These are phyloP conservation scores for Camellia japonica DNA, from an alignment of 148 eudicot species.

Conservation along the genomic window DNA sequence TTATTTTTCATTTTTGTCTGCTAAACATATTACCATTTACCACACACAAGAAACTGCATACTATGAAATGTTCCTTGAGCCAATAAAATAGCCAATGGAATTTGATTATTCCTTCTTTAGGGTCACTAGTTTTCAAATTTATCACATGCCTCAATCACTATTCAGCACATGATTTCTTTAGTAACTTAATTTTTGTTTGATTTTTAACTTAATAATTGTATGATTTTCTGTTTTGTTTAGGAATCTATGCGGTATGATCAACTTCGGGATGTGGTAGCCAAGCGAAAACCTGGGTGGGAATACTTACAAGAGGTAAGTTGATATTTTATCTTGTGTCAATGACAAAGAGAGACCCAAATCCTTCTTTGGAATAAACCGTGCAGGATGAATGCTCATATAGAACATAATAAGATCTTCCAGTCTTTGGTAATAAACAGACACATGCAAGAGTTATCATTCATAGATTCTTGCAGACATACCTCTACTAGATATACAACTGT, in stretches of 20 bases:
- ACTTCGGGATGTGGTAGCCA: conserved; percentile 71
- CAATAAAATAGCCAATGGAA: neutral
- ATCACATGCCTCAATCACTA: neutral
- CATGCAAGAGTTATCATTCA: neutral
- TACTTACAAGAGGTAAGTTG: conserved; percentile 70
- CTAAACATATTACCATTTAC: neutral
- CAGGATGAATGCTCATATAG: too few species aligned
- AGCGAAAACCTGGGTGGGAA: conserved; percentile 90
- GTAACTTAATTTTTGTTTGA: neutral
- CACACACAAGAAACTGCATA: too few species aligned
- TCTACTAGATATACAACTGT: neutral
- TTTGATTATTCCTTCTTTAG: neutral
- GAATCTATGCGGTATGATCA: conserved; percentile 88
- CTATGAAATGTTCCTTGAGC: neutral
- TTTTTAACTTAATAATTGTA: neutral
- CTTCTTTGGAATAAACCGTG: too few species aligned
- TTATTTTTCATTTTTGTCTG: neutral
- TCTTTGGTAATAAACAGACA: too few species aligned
- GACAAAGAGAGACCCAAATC: too few species aligned
- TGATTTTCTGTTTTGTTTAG: conserved; percentile 36
- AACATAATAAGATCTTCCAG: too few species aligned
- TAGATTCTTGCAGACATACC: neutral
- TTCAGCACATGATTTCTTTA: conserved; percentile 2
- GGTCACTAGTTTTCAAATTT: neutral
- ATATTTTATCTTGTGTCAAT: neutral